A percentile compares a stretch with the other conserved stretches of the same genome.
phyloP scores from a whole-genome alignment of 192 early-diverging fungal genomes.

The Piromyces sp. region DNA sequence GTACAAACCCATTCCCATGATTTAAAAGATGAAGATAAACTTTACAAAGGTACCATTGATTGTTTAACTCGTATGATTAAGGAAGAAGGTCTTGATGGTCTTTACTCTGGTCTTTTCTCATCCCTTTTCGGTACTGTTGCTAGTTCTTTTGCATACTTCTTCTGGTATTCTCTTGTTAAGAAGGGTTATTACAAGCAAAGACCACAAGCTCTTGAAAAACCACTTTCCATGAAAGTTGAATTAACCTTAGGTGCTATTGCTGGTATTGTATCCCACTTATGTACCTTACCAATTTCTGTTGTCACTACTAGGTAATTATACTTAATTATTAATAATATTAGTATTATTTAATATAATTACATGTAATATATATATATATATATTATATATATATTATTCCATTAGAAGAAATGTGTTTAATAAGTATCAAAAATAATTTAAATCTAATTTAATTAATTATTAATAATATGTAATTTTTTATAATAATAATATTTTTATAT shows the following conservation, averaged over 20 bases:
- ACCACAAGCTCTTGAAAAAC: slow-evolving; percentile 8
- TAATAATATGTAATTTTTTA: no score
- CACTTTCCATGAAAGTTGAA: slow-evolving; percentile 71
- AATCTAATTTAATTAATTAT: no score
- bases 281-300: slow-evolving; percentile 85
- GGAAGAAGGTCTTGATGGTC: slow-evolving; percentile 64
- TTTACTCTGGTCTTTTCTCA: slow-evolving; percentile 74
- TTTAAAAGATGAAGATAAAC: slow-evolving; percentile 10
- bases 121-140: slow-evolving; percentile 56
- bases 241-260: slow-evolving; percentile 75
- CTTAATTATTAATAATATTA: no score
- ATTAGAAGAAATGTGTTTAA: no score
- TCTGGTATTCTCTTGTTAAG: slow-evolving; percentile 60
- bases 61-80: slow-evolving; percentile 68
- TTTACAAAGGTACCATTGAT: slow-evolving; percentile 49
- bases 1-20: slow-evolving; percentile 57
- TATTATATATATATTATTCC: no score
- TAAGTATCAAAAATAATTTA: no score
- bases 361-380: no score
- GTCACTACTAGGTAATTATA: slow-evolving; percentile 57
- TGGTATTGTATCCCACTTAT: slow-evolving; percentile 69
- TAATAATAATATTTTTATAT: neutral
- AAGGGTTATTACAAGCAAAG: slow-evolving; percentile 24
- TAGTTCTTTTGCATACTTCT: slow-evolving; percentile 67
- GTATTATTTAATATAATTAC: no score